Conservation (phyloP, 805 yeast genomes). For the Pichia deserticola region DNA sequence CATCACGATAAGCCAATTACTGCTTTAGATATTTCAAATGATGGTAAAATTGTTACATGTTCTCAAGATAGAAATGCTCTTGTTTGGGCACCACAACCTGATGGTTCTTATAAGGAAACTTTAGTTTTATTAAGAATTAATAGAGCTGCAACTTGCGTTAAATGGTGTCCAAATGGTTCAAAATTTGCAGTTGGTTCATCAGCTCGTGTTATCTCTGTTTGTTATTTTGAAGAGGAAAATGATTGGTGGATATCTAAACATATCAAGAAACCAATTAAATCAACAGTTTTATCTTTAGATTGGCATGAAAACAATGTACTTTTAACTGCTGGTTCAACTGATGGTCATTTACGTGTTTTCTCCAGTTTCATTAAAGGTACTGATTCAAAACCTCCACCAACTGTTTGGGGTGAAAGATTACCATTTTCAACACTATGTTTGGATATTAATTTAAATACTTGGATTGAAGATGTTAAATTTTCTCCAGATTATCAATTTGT, state of each 20-base stretch:
- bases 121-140: conserved; percentile 86
- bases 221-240: conserved; percentile 92
- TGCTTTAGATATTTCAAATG: conserved; percentile 82
- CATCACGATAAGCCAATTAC: conserved; percentile 94
- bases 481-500: conserved; percentile 71
- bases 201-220: conserved; percentile 88
- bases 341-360: conserved; percentile 85
- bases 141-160: conserved; percentile 89
- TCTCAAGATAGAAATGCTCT: conserved; percentile 97
- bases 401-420: conserved; percentile 90
- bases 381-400: conserved; percentile 72
- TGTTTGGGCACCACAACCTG: conserved; percentile 79
- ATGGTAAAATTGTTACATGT: conserved; percentile 90
- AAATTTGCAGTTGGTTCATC: conserved; percentile 98
- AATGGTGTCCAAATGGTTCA: conserved; percentile 92
- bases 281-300: conserved; percentile 72
- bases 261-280: conserved; percentile 87
- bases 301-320: conserved; percentile 95
- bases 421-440: conserved; percentile 92
- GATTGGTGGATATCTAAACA: conserved; percentile 99
- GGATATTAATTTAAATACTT: conserved; percentile 68
- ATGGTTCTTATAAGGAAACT: conserved; percentile 69
- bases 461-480: conserved; percentile 89
- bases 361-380: conserved; percentile 84
- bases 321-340: conserved; percentile 86